Base-by-base conservation (phyloP, 1,284 basidiomycete species). In the Austropuccinia psidii region DNA sequence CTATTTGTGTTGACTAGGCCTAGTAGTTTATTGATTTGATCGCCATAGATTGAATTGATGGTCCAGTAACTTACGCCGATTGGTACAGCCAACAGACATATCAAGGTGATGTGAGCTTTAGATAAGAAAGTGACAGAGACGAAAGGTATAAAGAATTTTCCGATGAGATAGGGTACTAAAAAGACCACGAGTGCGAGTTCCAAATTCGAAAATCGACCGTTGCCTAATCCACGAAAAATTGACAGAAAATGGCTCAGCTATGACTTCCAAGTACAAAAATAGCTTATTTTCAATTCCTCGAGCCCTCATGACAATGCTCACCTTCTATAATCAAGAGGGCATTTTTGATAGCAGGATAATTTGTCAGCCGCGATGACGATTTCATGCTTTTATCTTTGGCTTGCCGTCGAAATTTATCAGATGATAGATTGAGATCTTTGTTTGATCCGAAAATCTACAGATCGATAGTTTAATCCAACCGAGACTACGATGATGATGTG, bases 31-130 rank as follows among this genome's bases (percentile, higher is more conserved):
- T n/a, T n/a, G n/a, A n/a, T n/a, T 4, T 85, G 82, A 31, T 94
- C 45, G n/a, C 39, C 93, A 78, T 88, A 90, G 77, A 84, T 87
- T 80, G 90, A 93, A 83, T 90, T 89, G 77, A 93, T 75, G 0
- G 88, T 86, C 95, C 95, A 99, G 85, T 99, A 99, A 9, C 82
- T 88, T 73, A 97, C 55, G 3, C 41, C 55, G 29, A 69, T 54
- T 7, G 62, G 57, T 29, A 43, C 29, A 33, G 37, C 68, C 8
- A 49, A 49, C 17, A 70, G 8, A 24, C 49, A 5, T 4, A 37
- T 47, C 21, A 70, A 52, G 11, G 61, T 21, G 27, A 70, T n/a
- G n/a, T 70, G 68, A 4, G 29, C 54, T 29, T 60, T 50, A 5
- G 68, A 70, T n/a, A 70, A 50, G 39, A 70, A 60, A 4, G n/a